A percentile compares a stretch with the other conserved stretches of the same genome.
These are phyloP conservation scores for Aspergillus novoparasiticus DNA, from an alignment of 2,329 filamentous ascomycete species.

Conservation along the genomic window DNA sequence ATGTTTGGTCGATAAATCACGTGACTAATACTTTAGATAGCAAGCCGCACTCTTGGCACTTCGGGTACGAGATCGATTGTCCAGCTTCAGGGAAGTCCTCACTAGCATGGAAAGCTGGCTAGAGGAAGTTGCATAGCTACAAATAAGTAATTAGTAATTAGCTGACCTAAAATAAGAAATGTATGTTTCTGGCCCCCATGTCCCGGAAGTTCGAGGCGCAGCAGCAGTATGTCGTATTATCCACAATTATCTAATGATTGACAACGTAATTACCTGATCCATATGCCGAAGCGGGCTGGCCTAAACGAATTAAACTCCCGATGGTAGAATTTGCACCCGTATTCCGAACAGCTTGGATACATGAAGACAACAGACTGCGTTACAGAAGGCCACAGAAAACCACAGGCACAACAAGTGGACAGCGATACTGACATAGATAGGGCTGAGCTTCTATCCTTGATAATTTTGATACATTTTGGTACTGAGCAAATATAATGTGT, in stretches of 20 bases:
- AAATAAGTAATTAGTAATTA: too few relatives aligned
- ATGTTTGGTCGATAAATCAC: too few relatives aligned
- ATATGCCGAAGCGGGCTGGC: background rate
- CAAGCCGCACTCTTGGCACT: too few relatives aligned
- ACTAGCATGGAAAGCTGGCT: too few relatives aligned
- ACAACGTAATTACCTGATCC: background rate
- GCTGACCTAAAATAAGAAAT: too few relatives aligned
- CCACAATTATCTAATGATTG: background rate
- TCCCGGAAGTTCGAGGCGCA: background rate
- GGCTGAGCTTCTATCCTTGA: background rate
- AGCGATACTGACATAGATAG: background rate
- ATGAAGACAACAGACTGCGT: background rate
- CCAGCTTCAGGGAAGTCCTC: too few relatives aligned
- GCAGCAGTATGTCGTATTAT: background rate
- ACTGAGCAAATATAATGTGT: background rate
- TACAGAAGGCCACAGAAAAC: background rate
- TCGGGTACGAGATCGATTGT: too few relatives aligned
- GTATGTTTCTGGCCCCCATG: background rate
- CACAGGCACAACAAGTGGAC: background rate
- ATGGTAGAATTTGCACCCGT: background rate
- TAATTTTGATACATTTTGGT: background rate
- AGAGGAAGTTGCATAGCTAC: too few relatives aligned
- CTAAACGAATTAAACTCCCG: background rate
- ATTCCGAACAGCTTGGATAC: background rate
- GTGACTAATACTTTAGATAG: too few relatives aligned